Percentiles rank a stretch among this genome's conserved stretches.
These are phyloP conservation scores for Globisporangium spinosum DNA, from an alignment of 352 stramenopile species.

Conservation along the genomic window DNA sequence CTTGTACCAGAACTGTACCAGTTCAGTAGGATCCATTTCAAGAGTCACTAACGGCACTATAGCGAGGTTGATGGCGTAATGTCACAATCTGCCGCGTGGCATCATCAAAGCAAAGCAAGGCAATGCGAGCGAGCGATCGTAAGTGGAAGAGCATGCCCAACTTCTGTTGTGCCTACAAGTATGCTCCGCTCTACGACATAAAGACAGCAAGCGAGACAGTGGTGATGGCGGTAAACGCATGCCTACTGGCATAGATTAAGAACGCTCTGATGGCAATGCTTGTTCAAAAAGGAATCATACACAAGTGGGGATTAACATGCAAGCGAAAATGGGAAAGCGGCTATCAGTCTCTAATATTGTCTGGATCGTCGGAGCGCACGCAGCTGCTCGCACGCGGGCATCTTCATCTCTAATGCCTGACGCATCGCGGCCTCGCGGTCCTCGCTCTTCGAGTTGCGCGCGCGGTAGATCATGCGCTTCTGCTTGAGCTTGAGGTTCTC, in stretches of 20 bases:
- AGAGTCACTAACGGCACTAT: not conserved
- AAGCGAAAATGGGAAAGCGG: not conserved
- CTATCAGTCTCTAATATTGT: constrained; percentile 33
- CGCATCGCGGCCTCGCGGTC: constrained; percentile 75
- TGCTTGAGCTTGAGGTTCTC: constrained; percentile 82
- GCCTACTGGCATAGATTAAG: too few relatives aligned
- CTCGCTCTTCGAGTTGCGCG: constrained; percentile 70
- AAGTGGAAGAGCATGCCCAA: too few relatives aligned
- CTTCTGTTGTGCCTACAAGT: too few relatives aligned
- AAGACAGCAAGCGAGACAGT: too few relatives aligned
- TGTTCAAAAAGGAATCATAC: not conserved
- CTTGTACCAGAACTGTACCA: not conserved
- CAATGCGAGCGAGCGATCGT: not conserved
- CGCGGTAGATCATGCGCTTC: constrained; percentile 86
- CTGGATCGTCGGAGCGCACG: constrained; percentile 60
- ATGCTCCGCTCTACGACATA: too few relatives aligned
- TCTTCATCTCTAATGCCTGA: constrained; percentile 77
- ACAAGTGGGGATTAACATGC: constrained; percentile 8
- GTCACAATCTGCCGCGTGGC: not conserved
- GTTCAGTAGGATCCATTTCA: not conserved
- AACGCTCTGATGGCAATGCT: too few relatives aligned
- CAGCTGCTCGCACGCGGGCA: constrained; percentile 82
- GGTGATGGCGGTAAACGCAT: too few relatives aligned
- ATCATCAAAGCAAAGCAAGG: not conserved
- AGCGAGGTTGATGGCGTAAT: not conserved